A percentile compares a stretch with the other conserved stretches of the same genome.
These are phyloP conservation scores for Pichia insulana DNA, from an alignment of 805 yeast genomes.

Conservation along the genomic window DNA sequence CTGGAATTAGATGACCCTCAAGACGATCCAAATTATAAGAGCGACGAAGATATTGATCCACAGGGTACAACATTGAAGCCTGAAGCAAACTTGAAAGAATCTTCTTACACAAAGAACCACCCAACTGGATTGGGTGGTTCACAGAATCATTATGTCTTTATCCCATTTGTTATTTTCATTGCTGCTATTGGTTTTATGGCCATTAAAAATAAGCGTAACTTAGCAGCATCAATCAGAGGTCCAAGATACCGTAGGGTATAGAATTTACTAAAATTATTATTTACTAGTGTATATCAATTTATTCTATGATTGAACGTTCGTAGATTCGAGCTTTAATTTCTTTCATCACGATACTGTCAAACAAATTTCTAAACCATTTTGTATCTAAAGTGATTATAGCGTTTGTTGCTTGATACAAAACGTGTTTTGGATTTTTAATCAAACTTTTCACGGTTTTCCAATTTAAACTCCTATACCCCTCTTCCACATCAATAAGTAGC, in stretches of 20 bases:
- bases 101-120: slow-evolving; percentile 1
- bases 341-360: neutral
- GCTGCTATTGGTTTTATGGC: slow-evolving; percentile 9
- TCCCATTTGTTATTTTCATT: slow-evolving; percentile 12
- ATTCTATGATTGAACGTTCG: neutral
- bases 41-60: neutral
- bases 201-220: slow-evolving; percentile 15
- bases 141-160: slow-evolving; percentile 10
- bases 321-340: slow-evolving; percentile 3
- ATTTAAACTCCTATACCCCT: slow-evolving; percentile 36
- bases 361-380: slow-evolving; percentile 6
- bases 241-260: slow-evolving; percentile 24
- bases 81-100: neutral
- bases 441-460: slow-evolving; percentile 5
- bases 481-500: slow-evolving; percentile 32
- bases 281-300: neutral
- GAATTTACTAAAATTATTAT: neutral
- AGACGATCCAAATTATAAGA: neutral
- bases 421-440: slow-evolving; percentile 8
- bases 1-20: slow-evolving; percentile 5
- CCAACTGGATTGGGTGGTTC: slow-evolving; percentile 6
- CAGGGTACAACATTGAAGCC: neutral
- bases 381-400: slow-evolving; percentile 11
- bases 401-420: neutral
- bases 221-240: slow-evolving; percentile 19